phyloP scores from a whole-genome alignment of 768 basidiomycete genomes.

The Gymnopilus junonius region DNA sequence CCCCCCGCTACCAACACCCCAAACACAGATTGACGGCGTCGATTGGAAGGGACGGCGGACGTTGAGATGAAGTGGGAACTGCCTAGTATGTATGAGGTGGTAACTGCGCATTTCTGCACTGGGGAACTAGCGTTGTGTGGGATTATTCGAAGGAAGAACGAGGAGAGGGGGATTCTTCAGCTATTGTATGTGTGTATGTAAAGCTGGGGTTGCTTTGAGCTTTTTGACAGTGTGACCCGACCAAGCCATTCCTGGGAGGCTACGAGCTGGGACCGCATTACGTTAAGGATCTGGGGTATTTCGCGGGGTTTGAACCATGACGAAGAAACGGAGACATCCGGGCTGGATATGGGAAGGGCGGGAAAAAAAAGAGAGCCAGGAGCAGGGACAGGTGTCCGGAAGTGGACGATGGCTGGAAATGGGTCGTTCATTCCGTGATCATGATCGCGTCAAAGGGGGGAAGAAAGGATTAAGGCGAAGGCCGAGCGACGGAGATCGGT shows the following conservation, averaged over 20 bases:
- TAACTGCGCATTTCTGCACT: neutral
- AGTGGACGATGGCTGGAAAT: neutral
- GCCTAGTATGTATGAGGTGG: no score
- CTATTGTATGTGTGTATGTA: no score
- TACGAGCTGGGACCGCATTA: neutral
- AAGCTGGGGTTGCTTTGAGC: no score
- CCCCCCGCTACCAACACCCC: no score
- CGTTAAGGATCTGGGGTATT: neutral
- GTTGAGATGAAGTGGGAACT: neutral
- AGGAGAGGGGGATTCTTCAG: no score
- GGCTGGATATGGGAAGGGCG: neutral
- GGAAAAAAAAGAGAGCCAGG: no score
- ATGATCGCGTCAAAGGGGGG: neutral
- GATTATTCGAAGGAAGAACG: neutral
- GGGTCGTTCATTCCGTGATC: slow-evolving; percentile 1
- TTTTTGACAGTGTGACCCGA: neutral
- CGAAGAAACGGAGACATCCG: neutral
- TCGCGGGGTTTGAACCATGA: neutral
- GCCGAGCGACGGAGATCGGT: neutral
- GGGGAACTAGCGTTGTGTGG: neutral
- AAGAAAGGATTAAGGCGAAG: neutral
- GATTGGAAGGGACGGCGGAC: neutral
- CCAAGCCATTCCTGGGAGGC: neutral
- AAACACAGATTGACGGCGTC: no score
- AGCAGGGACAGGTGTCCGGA: neutral